phyloP scores from a whole-genome alignment of 441 rosid genomes.

The Adansonia madagascariensis region DNA sequence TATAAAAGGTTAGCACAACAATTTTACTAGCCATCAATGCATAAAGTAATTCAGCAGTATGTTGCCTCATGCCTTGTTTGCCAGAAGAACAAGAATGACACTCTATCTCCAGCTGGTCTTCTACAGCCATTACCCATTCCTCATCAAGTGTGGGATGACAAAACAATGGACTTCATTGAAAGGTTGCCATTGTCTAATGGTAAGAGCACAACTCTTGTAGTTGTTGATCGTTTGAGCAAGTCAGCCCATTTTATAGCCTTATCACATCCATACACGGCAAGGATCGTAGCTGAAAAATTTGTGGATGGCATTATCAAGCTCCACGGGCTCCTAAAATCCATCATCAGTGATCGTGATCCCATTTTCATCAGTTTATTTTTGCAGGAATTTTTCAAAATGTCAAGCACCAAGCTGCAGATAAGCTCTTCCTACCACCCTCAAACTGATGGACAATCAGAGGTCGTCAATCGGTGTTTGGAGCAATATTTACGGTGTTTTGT shows the following conservation, averaged over 20 bases:
- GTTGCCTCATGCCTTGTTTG: not conserved
- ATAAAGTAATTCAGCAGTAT: not conserved
- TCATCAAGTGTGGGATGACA: not conserved
- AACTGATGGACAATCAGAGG: not conserved
- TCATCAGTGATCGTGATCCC: not conserved
- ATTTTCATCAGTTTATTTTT: not conserved
- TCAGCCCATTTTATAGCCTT: not conserved
- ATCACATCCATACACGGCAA: not conserved
- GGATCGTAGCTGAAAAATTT: too few relatives aligned
- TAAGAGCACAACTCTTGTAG: not conserved
- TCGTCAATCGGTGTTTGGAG: not conserved
- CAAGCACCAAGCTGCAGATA: not conserved
- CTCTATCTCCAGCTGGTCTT: not conserved
- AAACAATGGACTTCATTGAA: not conserved
- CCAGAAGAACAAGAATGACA: not conserved
- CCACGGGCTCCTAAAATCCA: not conserved
- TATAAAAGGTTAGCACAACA: not conserved
- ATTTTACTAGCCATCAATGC: not conserved
- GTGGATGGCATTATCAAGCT: not conserved
- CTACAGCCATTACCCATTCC: not conserved
- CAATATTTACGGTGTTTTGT: not conserved
- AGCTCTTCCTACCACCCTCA: not conserved
- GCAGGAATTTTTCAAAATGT: not conserved
- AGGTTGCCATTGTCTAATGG: not conserved
- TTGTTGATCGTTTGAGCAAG: not conserved